Base-by-base conservation (phyloP, 805 yeast genomes). In the Lipomyces chichibuensis region DNA sequence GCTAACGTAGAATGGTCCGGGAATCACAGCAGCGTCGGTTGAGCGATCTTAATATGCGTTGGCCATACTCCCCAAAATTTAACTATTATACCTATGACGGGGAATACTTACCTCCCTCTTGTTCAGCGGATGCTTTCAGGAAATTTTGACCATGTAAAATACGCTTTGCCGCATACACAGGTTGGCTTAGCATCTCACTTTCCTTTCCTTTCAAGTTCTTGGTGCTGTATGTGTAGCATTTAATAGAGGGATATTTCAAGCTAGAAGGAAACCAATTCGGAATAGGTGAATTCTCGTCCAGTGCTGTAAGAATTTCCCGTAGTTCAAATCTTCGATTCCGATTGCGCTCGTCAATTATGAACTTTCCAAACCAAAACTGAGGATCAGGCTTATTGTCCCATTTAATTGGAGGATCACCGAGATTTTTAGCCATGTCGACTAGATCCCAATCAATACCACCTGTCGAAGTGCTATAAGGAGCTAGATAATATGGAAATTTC, bases 251-350 rank as follows among this genome's bases (percentile, higher is more conserved):
- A 27, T 59, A 25, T 32, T 25, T 59, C n/a, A 23, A 54, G 32
- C 56, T 33, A 35, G 43, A 14, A 25, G 62, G 54, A 43, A 20
- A 59, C 35, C 53, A 51, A 17, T 11, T 5, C 37, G 62, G 62
- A 29, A 59, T 33, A 23, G 62, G 33, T 14, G 56, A 49, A 35
- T 59, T 43, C 32, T 49, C 56, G 39, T 29, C 25, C 39, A 52
- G 33, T 13, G 1, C 25, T 25, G 32, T 32, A 17, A 59, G 23
- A 14, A 20, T 11, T 35, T 59, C 46, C 6, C 54, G 53, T 23
- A 59, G 8, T 27, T 59, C 56, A n/a, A 59, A 39, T 23, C 62
- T 51, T 25, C 62, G 62, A 39, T 52, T 59, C n/a, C 62, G 62
- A 29, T 59, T 43, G 14, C 55, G 54, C 46, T 20, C 29, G 27